Base-by-base conservation (phyloP, 345 rosid species). In the Orychophragmus violaceus region DNA sequence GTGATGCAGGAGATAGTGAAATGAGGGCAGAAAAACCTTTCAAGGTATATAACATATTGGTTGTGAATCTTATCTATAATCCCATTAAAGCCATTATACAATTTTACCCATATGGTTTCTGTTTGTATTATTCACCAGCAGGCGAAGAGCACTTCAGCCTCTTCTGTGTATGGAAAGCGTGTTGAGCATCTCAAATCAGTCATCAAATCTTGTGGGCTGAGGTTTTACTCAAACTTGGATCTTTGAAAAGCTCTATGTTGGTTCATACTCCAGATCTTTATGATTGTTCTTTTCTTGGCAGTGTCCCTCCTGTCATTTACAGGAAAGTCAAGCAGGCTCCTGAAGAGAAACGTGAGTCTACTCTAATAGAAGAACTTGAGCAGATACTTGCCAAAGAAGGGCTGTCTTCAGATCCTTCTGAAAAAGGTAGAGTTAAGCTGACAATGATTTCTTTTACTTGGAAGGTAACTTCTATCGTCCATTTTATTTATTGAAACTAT, bases 311-410 rank as follows among this genome's bases (percentile, higher is more conserved):
- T 19, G 42, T 68, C 12, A 54, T 90, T 64, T 94, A 94, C 79
- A 87, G 72, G 81, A 94, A 86, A 76, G 97, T 82, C 66, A 90
- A 88, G 80, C 92, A 88, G 78, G 92, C 65, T 13, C 80, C 93
- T 56, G 97, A 90, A 81, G 82, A 79, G 60, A 84, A 90, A 59
- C 91, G 93, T 0, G 97, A 94, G 79, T 79, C 87, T 49, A 78
- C 75, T 69, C 75, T 94, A 46, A 79, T 90, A 62, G 83, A 83
- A 80, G 99, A 90, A 74, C 87, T 90, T 27, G 83, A 88, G 77
- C 84, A 80, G 61, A 83, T 94, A 57, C 97, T 94, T 72, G 79
- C 93, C 58, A 94, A 68, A 80, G 96, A 94, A 83, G 95, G 95
- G 48, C 70, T 90, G 76, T 90, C 97, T 16, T 73, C 89, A 59